Evolutionary conservation across 2,329 filamentous ascomycete species (phyloP).

Genomic region (Arthrobotrys conoides): DNA sequence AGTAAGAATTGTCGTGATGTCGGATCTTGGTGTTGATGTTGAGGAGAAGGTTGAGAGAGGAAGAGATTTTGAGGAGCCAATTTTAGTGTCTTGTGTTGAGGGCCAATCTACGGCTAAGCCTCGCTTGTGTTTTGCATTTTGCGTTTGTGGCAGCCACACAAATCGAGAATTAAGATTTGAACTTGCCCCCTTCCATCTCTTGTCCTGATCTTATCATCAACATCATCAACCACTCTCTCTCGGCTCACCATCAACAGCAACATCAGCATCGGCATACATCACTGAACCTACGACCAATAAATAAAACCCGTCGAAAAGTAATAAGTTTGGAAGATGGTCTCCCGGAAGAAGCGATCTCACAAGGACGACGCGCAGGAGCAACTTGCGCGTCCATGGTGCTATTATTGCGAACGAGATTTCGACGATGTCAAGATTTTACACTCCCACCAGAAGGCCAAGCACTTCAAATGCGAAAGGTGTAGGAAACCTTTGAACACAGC

Average conservation of each 20-base stretch:
- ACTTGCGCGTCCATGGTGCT: constrained; percentile 91
- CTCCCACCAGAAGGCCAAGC: constrained; percentile 98
- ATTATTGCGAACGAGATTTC: constrained; percentile 99
- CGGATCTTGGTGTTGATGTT: neutral
- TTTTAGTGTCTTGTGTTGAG: no score
- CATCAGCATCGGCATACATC: neutral
- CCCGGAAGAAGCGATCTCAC: constrained; percentile 92
- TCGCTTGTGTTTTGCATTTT: constrained; percentile 11
- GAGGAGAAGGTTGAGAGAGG: neutral
- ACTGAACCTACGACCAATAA: neutral
- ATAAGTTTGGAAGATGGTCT: constrained; percentile 67
- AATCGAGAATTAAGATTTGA: constrained; percentile 28
- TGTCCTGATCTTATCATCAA: constrained; percentile 13
- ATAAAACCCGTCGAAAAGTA: neutral
- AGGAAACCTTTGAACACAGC: constrained; percentile 90
- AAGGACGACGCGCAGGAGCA: constrained; percentile 90
- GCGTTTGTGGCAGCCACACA: constrained; percentile 27
- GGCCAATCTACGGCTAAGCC: constrained; percentile 38
- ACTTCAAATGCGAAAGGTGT: constrained; percentile 97
- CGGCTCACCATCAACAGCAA: neutral
- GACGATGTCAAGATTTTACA: constrained; percentile 97
- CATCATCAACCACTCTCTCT: neutral
- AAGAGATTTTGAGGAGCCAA: constrained; percentile 7
- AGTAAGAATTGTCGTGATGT: neutral
- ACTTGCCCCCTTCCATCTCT: constrained; percentile 35